phyloP scores from a whole-genome alignment of 2,329 filamentous ascomycete species.

The Talaromyces sp. region DNA sequence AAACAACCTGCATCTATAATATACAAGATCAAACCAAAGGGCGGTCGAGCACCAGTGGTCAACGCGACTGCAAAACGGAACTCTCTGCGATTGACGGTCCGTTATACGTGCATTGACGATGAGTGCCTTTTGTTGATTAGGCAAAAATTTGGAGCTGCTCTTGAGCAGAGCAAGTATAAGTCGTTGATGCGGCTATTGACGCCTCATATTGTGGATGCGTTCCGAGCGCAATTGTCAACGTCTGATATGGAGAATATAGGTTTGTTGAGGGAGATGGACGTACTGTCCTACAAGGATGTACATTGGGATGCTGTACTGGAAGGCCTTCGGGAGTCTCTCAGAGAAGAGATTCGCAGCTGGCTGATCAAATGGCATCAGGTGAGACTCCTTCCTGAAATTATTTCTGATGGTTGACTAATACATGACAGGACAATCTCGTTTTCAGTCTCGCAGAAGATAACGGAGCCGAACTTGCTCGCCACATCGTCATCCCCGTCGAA shows the following conservation, averaged over 20 bases:
- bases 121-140: conserved; percentile 57
- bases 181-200: conserved; percentile 50
- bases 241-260: conserved; percentile 53
- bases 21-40: conserved; percentile 63
- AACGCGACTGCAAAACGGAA: conserved; percentile 25
- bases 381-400: background rate
- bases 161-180: conserved; percentile 48
- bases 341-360: conserved; percentile 49
- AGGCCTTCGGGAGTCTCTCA: conserved; percentile 45
- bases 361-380: conserved; percentile 57
- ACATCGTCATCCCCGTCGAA: conserved; percentile 84
- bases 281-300: conserved; percentile 50
- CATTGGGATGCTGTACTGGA: conserved; percentile 53
- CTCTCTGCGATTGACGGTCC: conserved; percentile 58
- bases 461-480: conserved; percentile 47
- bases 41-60: conserved; percentile 13
- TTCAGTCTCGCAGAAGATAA: conserved; percentile 30
- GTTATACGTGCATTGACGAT: conserved; percentile 73
- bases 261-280: conserved; percentile 51
- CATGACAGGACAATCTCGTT: conserved; percentile 32
- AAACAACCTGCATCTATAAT: conserved; percentile 76
- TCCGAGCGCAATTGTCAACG: conserved; percentile 46
- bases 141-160: conserved; percentile 43
- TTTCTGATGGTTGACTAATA: too few species aligned
- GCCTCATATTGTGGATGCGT: conserved; percentile 47